Evolutionary conservation across 78 protist species (phyloP).

Genomic region (Protostelium mycophagum): DNA sequence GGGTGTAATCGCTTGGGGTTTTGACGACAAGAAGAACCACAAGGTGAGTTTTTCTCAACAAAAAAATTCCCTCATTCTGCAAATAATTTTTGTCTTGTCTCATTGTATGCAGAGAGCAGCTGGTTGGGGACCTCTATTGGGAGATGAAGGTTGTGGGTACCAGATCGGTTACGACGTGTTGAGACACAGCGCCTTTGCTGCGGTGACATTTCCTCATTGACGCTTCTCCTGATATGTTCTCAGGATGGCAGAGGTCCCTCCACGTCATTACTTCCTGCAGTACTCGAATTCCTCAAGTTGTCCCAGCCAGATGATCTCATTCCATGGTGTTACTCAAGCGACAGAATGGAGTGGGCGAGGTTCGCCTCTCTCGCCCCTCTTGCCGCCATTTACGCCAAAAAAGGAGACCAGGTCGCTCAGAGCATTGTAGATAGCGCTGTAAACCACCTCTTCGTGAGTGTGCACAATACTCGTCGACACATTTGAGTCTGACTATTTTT

Average conservation of each 20-base stretch:
- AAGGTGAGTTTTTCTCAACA: no score
- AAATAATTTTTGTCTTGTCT: no score
- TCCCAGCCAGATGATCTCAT: slow-evolving; percentile 14
- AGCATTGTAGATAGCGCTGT: slow-evolving; percentile 8
- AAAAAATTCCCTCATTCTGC: no score
- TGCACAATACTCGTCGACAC: neutral
- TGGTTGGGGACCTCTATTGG: slow-evolving; percentile 33
- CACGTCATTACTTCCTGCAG: slow-evolving; percentile 16
- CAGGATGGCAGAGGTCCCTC: slow-evolving; percentile 28
- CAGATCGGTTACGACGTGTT: slow-evolving; percentile 53
- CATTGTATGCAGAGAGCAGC: neutral
- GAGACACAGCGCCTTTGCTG: slow-evolving; percentile 13
- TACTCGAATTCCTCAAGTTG: slow-evolving; percentile 13
- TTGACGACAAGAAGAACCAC: slow-evolving; percentile 1
- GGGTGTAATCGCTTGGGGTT: slow-evolving; percentile 36
- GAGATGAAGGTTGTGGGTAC: slow-evolving; percentile 52
- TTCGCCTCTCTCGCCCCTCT: slow-evolving; percentile 36
- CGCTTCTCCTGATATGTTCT: neutral
- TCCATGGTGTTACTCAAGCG: slow-evolving; percentile 41
- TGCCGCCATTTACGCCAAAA: slow-evolving; percentile 8
- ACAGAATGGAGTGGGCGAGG: slow-evolving; percentile 31
- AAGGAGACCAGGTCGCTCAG: slow-evolving; percentile 29
- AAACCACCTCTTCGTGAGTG: slow-evolving; percentile 21
- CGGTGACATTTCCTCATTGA: neutral
- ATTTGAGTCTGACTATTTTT: neutral